A percentile compares a stretch with the other conserved stretches of the same genome.
Evolutionary conservation across 345 rosid genomes (phyloP).

Genomic region (Brassica incana): DNA sequence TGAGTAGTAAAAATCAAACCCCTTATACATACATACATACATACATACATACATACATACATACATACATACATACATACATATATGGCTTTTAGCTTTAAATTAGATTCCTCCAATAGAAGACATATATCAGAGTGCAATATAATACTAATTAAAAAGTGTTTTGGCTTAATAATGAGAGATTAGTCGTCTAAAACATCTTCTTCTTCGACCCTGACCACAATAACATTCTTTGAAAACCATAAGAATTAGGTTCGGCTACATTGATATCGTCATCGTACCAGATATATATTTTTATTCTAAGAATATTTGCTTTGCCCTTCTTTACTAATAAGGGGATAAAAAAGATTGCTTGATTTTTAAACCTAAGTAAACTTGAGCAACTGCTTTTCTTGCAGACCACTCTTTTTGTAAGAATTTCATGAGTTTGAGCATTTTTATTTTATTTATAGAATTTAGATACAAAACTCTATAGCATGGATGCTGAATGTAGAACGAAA

Average conservation of each 20-base stretch:
- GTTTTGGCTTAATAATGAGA: slow-evolving; percentile 20
- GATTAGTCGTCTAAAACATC: slow-evolving; percentile 16
- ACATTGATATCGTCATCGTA: slow-evolving; percentile 12
- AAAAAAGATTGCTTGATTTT: slow-evolving; percentile 30
- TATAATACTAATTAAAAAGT: slow-evolving; percentile 1
- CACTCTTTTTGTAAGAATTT: slow-evolving; percentile 26
- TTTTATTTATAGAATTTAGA: background rate
- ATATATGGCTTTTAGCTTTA: slow-evolving; percentile 29
- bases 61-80: background rate
- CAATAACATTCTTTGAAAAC: slow-evolving; percentile 10
- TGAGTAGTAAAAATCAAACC: slow-evolving; percentile 25
- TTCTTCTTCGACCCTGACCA: slow-evolving; percentile 7
- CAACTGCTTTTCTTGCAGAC: slow-evolving; percentile 27
- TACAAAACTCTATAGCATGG: slow-evolving; percentile 1
- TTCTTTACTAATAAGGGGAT: slow-evolving; percentile 21
- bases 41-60: background rate
- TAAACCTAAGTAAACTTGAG: slow-evolving; percentile 26
- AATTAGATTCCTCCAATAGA: slow-evolving; percentile 18
- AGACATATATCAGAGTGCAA: slow-evolving; percentile 16
- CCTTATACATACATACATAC: background rate
- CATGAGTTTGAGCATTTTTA: background rate
- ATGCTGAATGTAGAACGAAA: background rate
- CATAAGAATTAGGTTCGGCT: slow-evolving; percentile 2
- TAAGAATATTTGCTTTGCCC: slow-evolving; percentile 16
- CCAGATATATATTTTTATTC: background rate